Percentiles rank a stretch among this genome's conserved stretches.
These are phyloP conservation scores for Scedosporium apiospermum DNA, from an alignment of 2,329 filamentous ascomycete species.

Conservation along the genomic window DNA sequence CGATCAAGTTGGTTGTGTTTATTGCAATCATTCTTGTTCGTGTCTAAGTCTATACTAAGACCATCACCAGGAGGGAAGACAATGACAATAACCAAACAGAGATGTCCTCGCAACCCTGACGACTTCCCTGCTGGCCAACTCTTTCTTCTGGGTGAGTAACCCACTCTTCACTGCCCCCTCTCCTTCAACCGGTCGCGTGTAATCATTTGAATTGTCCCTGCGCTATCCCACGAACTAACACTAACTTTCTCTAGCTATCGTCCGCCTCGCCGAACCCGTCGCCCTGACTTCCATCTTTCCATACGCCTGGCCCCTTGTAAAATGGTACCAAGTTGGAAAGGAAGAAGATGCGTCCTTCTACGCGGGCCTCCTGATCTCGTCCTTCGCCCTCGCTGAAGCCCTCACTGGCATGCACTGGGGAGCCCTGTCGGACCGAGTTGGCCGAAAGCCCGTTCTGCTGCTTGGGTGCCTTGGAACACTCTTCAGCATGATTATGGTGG, in stretches of 20 bases:
- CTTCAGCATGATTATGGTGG: slow-evolving; percentile 72
- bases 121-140: slow-evolving; percentile 76
- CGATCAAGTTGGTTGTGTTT: not conserved
- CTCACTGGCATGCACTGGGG: slow-evolving; percentile 86
- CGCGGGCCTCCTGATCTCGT: slow-evolving; percentile 77
- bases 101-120: slow-evolving; percentile 26
- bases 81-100: slow-evolving; percentile 4
- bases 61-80: not conserved
- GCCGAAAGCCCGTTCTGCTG: slow-evolving; percentile 76
- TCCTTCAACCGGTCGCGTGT: not conserved
- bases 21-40: slow-evolving; percentile 1
- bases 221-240: slow-evolving; percentile 9
- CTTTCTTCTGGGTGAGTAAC: slow-evolving; percentile 66
- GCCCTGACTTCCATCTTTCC: slow-evolving; percentile 89
- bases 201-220: too few species aligned
- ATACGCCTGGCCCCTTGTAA: slow-evolving; percentile 79
- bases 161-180: not conserved
- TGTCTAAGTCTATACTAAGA: slow-evolving; percentile 4
- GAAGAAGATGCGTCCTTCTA: slow-evolving; percentile 76
- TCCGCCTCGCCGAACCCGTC: slow-evolving; percentile 85
- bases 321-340: slow-evolving; percentile 62
- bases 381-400: slow-evolving; percentile 75
- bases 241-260: slow-evolving; percentile 55
- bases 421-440: slow-evolving; percentile 67
- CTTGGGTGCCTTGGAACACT: slow-evolving; percentile 76